These are phyloP conservation scores for Cucurbita pepo DNA, from an alignment of 306 rosid genomes.

Conservation along the genomic window DNA sequence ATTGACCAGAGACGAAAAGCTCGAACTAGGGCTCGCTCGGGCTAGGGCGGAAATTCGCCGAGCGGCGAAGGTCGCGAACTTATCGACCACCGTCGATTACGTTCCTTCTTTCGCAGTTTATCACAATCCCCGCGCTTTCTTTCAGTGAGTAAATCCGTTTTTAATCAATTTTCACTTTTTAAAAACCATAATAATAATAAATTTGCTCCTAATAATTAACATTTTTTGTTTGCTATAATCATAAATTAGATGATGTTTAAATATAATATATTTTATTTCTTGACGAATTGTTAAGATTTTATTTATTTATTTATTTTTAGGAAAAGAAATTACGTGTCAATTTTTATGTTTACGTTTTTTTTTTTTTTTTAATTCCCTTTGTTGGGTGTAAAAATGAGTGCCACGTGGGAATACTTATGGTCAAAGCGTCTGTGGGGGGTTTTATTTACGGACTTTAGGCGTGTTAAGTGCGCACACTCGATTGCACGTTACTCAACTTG, in stretches of 20 bases:
- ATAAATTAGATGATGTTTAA: too few species aligned
- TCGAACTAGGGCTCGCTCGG: slow-evolving; percentile 28
- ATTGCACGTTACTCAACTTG: background rate
- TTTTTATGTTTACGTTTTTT: too few species aligned
- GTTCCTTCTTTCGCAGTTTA: slow-evolving; percentile 13
- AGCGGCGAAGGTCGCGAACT: slow-evolving; percentile 10
- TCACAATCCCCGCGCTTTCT: slow-evolving; percentile 29
- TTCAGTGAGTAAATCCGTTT: slow-evolving; percentile 13
- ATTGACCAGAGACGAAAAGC: slow-evolving; percentile 9
- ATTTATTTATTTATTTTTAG: too few species aligned
- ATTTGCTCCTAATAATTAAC: too few species aligned
- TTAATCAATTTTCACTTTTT: too few species aligned
- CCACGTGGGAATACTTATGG: background rate
- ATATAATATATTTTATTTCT: too few species aligned
- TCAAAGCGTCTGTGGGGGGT: background rate
- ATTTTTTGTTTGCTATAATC: too few species aligned
- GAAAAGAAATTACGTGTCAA: too few species aligned
- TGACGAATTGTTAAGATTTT: too few species aligned
- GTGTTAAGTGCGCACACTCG: slow-evolving; percentile 14
- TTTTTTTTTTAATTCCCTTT: too few species aligned
- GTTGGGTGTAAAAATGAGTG: background rate
- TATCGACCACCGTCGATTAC: slow-evolving; percentile 8
- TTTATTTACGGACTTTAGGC: background rate
- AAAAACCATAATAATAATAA: too few species aligned
- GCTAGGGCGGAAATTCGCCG: slow-evolving; percentile 29